These are phyloP conservation scores for Arthrocladium fulminans DNA, from an alignment of 2,329 filamentous ascomycete genomes.

Conservation along the genomic window DNA sequence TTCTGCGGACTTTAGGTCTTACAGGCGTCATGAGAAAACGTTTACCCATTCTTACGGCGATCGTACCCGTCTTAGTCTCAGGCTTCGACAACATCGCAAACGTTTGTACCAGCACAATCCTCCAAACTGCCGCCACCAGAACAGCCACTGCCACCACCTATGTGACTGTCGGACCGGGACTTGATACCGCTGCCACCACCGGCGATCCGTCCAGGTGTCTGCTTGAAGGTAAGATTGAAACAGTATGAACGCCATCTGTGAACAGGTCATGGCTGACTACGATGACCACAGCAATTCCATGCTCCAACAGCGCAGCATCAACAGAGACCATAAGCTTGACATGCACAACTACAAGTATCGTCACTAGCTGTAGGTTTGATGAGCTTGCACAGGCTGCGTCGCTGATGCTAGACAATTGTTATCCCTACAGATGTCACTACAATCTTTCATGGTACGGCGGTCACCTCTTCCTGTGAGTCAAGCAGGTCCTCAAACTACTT, in stretches of 20 bases:
- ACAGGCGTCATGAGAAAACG: background rate
- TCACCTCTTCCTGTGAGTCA: background rate
- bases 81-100: background rate
- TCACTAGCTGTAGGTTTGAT: background rate
- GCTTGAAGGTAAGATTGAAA: background rate
- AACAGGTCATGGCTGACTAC: background rate
- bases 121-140: slow-evolving; percentile 1
- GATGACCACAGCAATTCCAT: no score
- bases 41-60: background rate
- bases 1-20: background rate
- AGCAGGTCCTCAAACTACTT: no score
- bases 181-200: background rate
- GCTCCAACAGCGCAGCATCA: background rate
- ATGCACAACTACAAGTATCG: background rate
- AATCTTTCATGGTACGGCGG: background rate
- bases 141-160: background rate
- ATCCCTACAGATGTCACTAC: background rate
- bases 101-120: background rate
- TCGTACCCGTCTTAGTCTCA: background rate
- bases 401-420: background rate
- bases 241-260: background rate
- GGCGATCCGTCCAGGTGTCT: background rate
- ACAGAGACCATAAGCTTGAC: background rate
- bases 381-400: background rate
- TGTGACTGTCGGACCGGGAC: background rate